These are phyloP conservation scores for Clonostachys byssicola DNA, from an alignment of 2,329 filamentous ascomycete species.

Conservation along the genomic window DNA sequence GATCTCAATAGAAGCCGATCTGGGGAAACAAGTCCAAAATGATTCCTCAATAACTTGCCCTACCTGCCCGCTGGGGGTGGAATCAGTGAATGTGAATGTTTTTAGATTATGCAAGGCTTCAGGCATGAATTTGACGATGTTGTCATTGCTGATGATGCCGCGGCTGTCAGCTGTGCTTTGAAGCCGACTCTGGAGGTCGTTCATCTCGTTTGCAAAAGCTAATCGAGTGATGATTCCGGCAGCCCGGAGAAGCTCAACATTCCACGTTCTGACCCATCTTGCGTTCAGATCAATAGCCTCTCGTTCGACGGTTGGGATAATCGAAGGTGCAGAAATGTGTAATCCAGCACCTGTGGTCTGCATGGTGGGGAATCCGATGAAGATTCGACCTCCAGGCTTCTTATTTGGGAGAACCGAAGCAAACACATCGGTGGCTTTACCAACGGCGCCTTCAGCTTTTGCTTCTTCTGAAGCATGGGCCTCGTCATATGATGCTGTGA, in stretches of 20 bases:
- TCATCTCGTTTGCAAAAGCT: constrained; percentile 86
- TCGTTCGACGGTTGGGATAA: constrained; percentile 95
- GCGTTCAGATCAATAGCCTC: constrained; percentile 97
- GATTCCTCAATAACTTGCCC: constrained; percentile 88
- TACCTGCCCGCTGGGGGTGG: constrained; percentile 81
- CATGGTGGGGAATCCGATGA: constrained; percentile 96
- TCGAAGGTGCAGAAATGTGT: constrained; percentile 91
- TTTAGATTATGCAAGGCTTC: constrained; percentile 80
- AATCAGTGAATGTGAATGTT: constrained; percentile 85
- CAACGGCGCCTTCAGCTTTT: constrained; percentile 33
- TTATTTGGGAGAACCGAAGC: constrained; percentile 85
- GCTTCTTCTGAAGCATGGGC: constrained; percentile 58
- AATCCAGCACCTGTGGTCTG: constrained; percentile 93
- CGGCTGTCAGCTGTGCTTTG: constrained; percentile 37
- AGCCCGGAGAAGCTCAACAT: constrained; percentile 85
- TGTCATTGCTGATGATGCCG: constrained; percentile 54
- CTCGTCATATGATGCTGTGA: constrained; percentile 90
- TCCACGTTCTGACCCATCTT: constrained; percentile 92
- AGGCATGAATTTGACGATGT: constrained; percentile 65
- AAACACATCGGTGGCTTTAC: constrained; percentile 74
- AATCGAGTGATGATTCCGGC: constrained; percentile 88
- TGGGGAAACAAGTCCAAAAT: constrained; percentile 84
- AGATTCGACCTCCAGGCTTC: constrained; percentile 77
- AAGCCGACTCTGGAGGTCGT: constrained; percentile 62
- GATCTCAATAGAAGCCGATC: constrained; percentile 77